Percentiles rank a stretch among this genome's conserved stretches.
These are phyloP conservation scores for Annulohypoxylon moriforme DNA, from an alignment of 495 filamentous ascomycete species.

Conservation along the genomic window DNA sequence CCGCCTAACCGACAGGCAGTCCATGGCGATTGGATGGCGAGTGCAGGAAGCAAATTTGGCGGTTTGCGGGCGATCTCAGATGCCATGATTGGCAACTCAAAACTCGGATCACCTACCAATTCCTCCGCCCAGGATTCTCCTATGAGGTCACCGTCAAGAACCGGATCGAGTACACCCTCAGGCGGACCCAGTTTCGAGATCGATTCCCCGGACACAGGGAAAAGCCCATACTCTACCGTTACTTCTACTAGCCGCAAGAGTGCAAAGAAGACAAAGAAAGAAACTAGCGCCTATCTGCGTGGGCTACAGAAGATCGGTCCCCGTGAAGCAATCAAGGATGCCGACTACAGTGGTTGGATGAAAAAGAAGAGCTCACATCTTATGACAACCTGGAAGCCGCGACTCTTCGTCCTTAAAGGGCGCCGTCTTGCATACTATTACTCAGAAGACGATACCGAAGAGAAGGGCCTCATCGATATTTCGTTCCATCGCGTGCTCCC, in stretches of 20 bases:
- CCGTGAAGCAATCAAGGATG: slow-evolving; percentile 82
- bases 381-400: slow-evolving; percentile 96
- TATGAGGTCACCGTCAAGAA: slow-evolving; percentile 74
- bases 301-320: slow-evolving; percentile 87
- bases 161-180: slow-evolving; percentile 88
- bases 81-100: slow-evolving; percentile 69
- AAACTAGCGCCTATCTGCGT: slow-evolving; percentile 91
- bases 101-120: slow-evolving; percentile 63
- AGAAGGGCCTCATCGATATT: slow-evolving; percentile 97
- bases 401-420: slow-evolving; percentile 92
- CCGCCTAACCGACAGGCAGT: slow-evolving; percentile 60
- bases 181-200: slow-evolving; percentile 82
- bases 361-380: slow-evolving; percentile 96
- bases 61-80: slow-evolving; percentile 87
- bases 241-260: slow-evolving; percentile 61
- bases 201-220: slow-evolving; percentile 74
- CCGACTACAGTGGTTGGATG: slow-evolving; percentile 99
- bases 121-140: slow-evolving; percentile 74
- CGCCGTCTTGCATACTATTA: slow-evolving; percentile 96
- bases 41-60: slow-evolving; percentile 62
- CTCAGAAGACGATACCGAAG: slow-evolving; percentile 87
- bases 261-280: slow-evolving; percentile 83
- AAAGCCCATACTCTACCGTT: slow-evolving; percentile 61
- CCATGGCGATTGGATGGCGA: slow-evolving; percentile 64
- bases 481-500: slow-evolving; percentile 95